Evolutionary conservation across 1,284 basidiomycete genomes (phyloP).

Genomic region (Laetiporus sulphureus): DNA sequence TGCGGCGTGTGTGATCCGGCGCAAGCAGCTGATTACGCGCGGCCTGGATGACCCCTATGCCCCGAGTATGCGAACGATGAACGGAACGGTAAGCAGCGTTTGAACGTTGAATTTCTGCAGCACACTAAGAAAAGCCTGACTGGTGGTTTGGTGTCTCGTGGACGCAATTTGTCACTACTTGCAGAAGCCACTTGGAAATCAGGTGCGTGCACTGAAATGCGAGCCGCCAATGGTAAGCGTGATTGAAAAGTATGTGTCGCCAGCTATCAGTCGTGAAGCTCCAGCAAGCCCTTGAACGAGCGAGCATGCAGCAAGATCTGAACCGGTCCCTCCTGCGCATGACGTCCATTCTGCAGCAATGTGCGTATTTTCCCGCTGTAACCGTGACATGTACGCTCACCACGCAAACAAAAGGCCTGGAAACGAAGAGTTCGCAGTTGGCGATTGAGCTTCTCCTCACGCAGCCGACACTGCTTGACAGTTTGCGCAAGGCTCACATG

Average conservation of each 20-base stretch:
- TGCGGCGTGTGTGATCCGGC: conserved; percentile 83
- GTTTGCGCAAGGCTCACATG: conserved; percentile 78
- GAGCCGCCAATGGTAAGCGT: too few relatives aligned
- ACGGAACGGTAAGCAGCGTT: too few relatives aligned
- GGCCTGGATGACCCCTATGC: conserved; percentile 77
- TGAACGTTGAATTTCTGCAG: too few relatives aligned
- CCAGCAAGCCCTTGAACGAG: conserved; percentile 64
- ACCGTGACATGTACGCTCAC: neutral
- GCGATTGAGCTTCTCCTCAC: conserved; percentile 81
- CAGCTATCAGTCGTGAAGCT: conserved; percentile 37
- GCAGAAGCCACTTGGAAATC: neutral
- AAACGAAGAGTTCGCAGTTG: conserved; percentile 55
- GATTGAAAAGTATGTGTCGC: neutral
- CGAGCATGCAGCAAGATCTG: conserved; percentile 77
- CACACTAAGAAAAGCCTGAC: too few relatives aligned
- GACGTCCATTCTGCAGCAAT: conserved; percentile 80
- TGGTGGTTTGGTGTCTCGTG: too few relatives aligned
- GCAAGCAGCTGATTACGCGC: conserved; percentile 78
- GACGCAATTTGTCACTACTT: too few relatives aligned
- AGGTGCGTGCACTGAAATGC: neutral
- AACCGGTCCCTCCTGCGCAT: conserved; percentile 79
- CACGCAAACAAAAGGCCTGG: conserved; percentile 39
- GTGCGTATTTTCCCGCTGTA: conserved; percentile 36
- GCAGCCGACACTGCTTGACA: conserved; percentile 77
- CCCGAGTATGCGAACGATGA: conserved; percentile 11